phyloP scores from a whole-genome alignment of 2,329 filamentous ascomycete species.

The Myrmaecium sp. region DNA sequence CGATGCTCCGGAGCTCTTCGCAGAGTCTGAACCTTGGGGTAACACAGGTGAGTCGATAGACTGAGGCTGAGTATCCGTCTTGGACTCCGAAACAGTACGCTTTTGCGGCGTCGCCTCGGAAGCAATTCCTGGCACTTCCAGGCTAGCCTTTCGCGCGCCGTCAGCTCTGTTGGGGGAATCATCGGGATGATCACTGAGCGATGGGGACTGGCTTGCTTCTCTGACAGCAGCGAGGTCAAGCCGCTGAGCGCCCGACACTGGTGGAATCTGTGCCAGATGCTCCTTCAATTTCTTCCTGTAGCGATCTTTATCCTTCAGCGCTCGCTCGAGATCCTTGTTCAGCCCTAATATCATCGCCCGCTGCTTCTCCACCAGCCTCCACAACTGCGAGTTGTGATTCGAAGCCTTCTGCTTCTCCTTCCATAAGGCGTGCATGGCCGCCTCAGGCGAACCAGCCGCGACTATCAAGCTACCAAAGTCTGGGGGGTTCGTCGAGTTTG shows the following conservation, averaged over 20 bases:
- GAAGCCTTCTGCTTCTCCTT: constrained; percentile 83
- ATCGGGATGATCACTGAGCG: constrained; percentile 5
- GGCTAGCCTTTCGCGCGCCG: too few relatives aligned
- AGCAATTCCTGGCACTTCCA: too few relatives aligned
- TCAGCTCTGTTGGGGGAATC: too few relatives aligned
- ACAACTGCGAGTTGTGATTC: constrained; percentile 81
- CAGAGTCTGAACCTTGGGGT: too few relatives aligned
- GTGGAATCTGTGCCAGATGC: constrained; percentile 31
- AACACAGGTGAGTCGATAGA: too few relatives aligned
- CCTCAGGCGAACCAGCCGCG: constrained; percentile 75
- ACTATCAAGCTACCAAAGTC: constrained; percentile 69
- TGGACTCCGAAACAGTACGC: too few relatives aligned
- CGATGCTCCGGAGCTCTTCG: too few relatives aligned
- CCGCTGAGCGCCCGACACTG: constrained; percentile 16
- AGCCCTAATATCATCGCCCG: constrained; percentile 81
- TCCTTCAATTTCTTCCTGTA: constrained; percentile 88
- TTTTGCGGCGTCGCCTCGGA: too few relatives aligned
- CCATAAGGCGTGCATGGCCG: constrained; percentile 70
- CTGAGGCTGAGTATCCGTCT: too few relatives aligned
- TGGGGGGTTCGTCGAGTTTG: constrained; percentile 36
- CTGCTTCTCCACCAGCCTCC: constrained; percentile 93
- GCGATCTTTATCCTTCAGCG: constrained; percentile 84
- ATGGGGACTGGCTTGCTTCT: constrained; percentile 21
- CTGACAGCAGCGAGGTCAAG: constrained; percentile 14
- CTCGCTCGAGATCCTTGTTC: constrained; percentile 83